phyloP scores from a whole-genome alignment of 805 yeast species.

The Cyberlindnera mississippiensis region DNA sequence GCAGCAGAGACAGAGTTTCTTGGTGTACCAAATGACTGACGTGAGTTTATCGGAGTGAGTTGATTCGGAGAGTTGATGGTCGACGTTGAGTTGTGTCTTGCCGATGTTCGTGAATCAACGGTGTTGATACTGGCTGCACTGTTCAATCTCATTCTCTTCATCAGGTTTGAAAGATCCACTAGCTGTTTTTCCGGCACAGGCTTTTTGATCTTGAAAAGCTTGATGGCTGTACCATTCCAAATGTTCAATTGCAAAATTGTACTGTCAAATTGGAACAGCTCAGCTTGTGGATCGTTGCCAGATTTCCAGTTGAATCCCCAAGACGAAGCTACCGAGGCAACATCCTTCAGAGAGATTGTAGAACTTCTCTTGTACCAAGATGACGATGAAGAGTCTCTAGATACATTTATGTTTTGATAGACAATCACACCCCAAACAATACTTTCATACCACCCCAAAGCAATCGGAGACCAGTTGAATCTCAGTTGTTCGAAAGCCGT shows the following conservation, averaged over 20 bases:
- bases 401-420: slow-evolving; percentile 25
- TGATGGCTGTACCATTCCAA: slow-evolving; percentile 21
- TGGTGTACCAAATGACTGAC: slow-evolving; percentile 27
- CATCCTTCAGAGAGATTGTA: slow-evolving; percentile 25
- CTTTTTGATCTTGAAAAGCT: slow-evolving; percentile 34
- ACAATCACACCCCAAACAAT: slow-evolving; percentile 60
- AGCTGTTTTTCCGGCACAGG: slow-evolving; percentile 38
- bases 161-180: slow-evolving; percentile 37
- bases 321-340: slow-evolving; percentile 36
- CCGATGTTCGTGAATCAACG: slow-evolving; percentile 17
- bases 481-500: slow-evolving; percentile 43
- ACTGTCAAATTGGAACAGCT: slow-evolving; percentile 17
- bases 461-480: slow-evolving; percentile 59
- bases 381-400: slow-evolving; percentile 13
- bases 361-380: slow-evolving; percentile 27
- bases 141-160: slow-evolving; percentile 35
- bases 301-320: slow-evolving; percentile 34
- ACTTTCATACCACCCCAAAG: slow-evolving; percentile 75
- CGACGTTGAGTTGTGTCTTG: slow-evolving; percentile 14
- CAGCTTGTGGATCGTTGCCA: slow-evolving; percentile 6
- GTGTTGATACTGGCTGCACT: slow-evolving; percentile 25
- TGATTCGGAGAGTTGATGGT: slow-evolving; percentile 24
- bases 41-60: slow-evolving; percentile 28
- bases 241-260: slow-evolving; percentile 19
- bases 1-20: slow-evolving; percentile 22